Conservation (phyloP, 805 yeast species). For the Wickerhamomyces sydowiorum region DNA sequence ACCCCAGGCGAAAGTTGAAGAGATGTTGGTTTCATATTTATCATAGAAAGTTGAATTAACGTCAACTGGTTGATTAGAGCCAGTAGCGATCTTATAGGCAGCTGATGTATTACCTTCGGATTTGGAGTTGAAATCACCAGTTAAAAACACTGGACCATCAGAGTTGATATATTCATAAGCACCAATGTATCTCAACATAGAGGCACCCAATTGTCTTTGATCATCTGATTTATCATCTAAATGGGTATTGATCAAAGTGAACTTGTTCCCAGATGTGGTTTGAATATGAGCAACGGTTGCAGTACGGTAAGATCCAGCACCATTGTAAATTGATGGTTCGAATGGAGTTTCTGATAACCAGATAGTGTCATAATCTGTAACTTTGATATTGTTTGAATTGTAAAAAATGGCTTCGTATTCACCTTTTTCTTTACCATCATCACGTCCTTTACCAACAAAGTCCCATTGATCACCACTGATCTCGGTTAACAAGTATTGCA, state of each 20-base stretch:
- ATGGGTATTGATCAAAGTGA: conserved; percentile 35
- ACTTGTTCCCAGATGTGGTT: conserved; percentile 12
- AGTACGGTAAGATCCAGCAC: conserved; percentile 35
- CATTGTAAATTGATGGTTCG: conserved; percentile 32
- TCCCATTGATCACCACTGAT: conserved; percentile 14
- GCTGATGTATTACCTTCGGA: conserved; percentile 20
- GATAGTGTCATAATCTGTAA: conserved; percentile 30
- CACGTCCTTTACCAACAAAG: conserved; percentile 41
- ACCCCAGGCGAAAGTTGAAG: conserved; percentile 19
- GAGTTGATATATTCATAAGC: conserved; percentile 30
- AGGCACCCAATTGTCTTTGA: conserved; percentile 30
- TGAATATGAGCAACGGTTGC: conserved; percentile 32
- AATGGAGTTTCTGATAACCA: conserved; percentile 39
- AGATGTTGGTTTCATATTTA: conserved; percentile 13
- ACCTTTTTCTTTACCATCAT: conserved; percentile 35
- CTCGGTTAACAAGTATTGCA: conserved; percentile 22
- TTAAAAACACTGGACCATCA: conserved; percentile 31
- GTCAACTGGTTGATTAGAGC: conserved; percentile 7
- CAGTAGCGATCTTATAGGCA: conserved; percentile 27
- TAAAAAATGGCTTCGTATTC: conserved; percentile 39
- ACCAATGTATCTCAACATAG: conserved; percentile 27
- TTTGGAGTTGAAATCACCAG: conserved; percentile 42
- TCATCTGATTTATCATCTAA: conserved; percentile 34
- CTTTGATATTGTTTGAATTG: conserved; percentile 24
- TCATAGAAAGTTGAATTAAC: conserved; percentile 18